Base-by-base conservation (phyloP, 1,284 basidiomycete genomes). In the Boletus sp. region DNA sequence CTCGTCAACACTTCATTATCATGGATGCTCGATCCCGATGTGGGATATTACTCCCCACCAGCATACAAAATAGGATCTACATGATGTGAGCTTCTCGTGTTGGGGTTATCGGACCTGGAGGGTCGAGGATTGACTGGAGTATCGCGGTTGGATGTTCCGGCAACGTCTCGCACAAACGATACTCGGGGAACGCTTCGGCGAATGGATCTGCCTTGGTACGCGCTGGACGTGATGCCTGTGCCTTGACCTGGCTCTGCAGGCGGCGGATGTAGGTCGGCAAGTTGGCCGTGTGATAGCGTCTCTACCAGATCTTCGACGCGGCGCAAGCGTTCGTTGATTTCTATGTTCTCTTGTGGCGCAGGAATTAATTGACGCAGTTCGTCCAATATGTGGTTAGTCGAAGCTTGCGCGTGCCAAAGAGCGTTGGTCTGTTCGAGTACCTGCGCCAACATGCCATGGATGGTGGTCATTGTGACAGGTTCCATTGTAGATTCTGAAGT, bases 381-480 rank as follows among this genome's bases (percentile, higher is more conserved):
- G 22, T 72, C 66, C 30, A 77, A 49, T 36, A 68, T 66, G 29
- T 72, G 71, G 49, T 79, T 79, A 2, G 80, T 75, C 0, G 73
- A 69, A 1, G 66, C 56, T 61, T 87, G 84, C 1, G 74, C 76
- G 45, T 81, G 71, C 65, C 72, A 70, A 17, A 88, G 60, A 3
- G 68, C 72, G 6, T 66, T 67, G 1, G 80, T 62, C 54, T 79
- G 74, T 9, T 74, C 71, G 38, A 73, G 69, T 23, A 85, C 72
- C 5, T 64, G 69, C 26, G 73, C 64, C 44, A 86, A 57, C 23
- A 72, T 54, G 8, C 68, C 64, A 3, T 72, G 68, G 33, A 80
- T 56, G 37, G 72, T 67, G 4, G 64, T 60, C 19, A 73, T 52
- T n/a, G 67, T 59, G 27, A 66, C 46, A 1, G 55, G 41, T 53